These are phyloP conservation scores for Udeniomyces megalosporus DNA, from an alignment of 768 basidiomycete species.

Conservation along the genomic window DNA sequence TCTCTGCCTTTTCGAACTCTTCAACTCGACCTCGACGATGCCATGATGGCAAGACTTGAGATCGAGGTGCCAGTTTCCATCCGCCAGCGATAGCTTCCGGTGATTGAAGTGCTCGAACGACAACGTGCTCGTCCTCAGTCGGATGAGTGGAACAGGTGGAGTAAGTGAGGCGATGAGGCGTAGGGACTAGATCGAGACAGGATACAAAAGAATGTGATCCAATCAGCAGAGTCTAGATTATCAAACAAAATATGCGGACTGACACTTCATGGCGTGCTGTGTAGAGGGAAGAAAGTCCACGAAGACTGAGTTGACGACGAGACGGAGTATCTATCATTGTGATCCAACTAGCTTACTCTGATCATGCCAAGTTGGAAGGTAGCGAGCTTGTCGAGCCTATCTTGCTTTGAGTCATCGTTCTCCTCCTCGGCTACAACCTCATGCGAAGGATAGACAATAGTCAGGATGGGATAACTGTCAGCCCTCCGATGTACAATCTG, in stretches of 20 bases:
- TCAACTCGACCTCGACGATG: conserved; percentile 55
- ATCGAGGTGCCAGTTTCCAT: conserved; percentile 53
- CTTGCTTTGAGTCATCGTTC: conserved; percentile 36
- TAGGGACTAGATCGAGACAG: conserved; percentile 40
- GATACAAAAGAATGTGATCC: conserved; percentile 32
- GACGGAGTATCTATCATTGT: no score
- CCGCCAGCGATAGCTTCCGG: conserved; percentile 45
- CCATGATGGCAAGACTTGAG: conserved; percentile 66
- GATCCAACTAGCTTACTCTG: no score
- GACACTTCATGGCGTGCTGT: conserved; percentile 88
- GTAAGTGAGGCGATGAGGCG: conserved; percentile 60
- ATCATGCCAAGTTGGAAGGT: conserved; percentile 82
- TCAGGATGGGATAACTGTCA: no score
- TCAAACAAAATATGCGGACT: conserved; percentile 17
- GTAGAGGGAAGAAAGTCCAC: background rate
- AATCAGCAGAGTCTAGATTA: background rate
- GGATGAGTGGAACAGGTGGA: conserved; percentile 94
- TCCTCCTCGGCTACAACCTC: conserved; percentile 46
- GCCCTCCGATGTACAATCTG: no score
- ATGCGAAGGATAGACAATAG: no score
- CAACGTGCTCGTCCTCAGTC: conserved; percentile 83
- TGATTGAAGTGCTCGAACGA: conserved; percentile 52
- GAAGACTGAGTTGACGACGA: no score
- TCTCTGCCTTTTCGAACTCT: conserved; percentile 37
- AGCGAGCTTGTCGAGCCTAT: conserved; percentile 66